Base-by-base conservation (phyloP, 305 asterid genomes). In the Andrographis paniculata region DNA sequence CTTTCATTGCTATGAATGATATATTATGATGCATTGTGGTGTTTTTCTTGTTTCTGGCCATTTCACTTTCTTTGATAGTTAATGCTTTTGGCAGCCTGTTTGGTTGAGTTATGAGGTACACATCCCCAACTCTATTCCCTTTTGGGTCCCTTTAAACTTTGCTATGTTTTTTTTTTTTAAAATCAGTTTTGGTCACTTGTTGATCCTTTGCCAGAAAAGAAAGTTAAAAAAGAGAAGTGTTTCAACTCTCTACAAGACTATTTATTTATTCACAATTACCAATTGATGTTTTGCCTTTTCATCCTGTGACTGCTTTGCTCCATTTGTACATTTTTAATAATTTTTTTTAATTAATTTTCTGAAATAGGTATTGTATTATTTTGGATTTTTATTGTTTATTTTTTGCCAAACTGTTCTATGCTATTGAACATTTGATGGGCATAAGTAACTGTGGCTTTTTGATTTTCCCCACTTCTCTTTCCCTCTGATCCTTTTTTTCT, bases 91-190 rank as follows among this genome's bases (percentile, higher is more conserved):
- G 36, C 64, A 59, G 17, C 4, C 17, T 37, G 6, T 37, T 37
- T 17, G 42, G 17, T 37, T 37, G 42, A 13, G 14, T 65, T 58
- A 20, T 76, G 60, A 82, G 83, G 75, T 78, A 67, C 55, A 16
- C 23, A 17, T 56, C 52, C 30, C 16, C 37, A 42, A 46, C 45
- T 62, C 41, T 58, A 53, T 33, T n/a, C 38, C 38, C 46, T 45
- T 58, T 28, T 31, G 61, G 62, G 63, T 42, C 58, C 47, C 63
- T 48, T 12, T 50, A 14, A 27, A 39, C 47, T 53, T 51, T 18
- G 43, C 52, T 24, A 27, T 22, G 41, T 14, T 21, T 33, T 22
- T n/a, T n/a, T n/a, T n/a, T n/a, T n/a, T n/a, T n/a, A n/a, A n/a
- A n/a, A n/a, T n/a, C 18, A 35, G 60, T 71, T 57, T 59, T 66